Conservation (phyloP, 805 yeast species). For the Priceomyces carsonii region DNA sequence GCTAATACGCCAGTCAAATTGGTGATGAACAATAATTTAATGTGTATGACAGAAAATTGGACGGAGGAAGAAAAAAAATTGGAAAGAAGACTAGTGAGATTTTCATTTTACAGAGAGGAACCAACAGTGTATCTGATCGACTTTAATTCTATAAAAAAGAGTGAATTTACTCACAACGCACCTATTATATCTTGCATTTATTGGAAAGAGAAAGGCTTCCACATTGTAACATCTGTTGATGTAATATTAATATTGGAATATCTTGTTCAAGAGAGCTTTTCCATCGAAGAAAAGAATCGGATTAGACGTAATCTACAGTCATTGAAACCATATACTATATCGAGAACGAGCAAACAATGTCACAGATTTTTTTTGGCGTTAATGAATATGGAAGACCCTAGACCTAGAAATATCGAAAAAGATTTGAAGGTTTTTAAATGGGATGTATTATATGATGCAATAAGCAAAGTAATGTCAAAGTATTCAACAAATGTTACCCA, state of each 20-base stretch:
- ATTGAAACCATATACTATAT: constrained; percentile 59
- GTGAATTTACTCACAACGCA: constrained; percentile 36
- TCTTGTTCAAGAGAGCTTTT: constrained; percentile 54
- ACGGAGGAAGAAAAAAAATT: constrained; percentile 39
- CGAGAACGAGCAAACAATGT: constrained; percentile 40
- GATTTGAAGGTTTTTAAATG: constrained; percentile 69
- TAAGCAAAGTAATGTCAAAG: constrained; percentile 58
- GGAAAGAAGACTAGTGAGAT: constrained; percentile 50
- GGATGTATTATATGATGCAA: constrained; percentile 53
- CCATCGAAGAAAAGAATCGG: constrained; percentile 69
- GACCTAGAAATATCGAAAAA: constrained; percentile 70
- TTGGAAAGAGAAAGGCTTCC: constrained; percentile 50
- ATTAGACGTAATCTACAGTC: constrained; percentile 67
- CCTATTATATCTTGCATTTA: constrained; percentile 60
- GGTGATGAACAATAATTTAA: constrained; percentile 28
- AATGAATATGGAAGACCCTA: constrained; percentile 63
- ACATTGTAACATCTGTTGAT: constrained; percentile 66
- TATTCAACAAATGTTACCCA: constrained; percentile 33
- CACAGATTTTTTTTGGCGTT: constrained; percentile 40
- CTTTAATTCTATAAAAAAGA: constrained; percentile 36
- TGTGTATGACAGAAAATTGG: constrained; percentile 47
- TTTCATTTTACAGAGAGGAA: constrained; percentile 38
- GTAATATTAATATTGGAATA: constrained; percentile 57
- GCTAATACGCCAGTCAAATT: constrained; percentile 30
- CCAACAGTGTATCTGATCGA: constrained; percentile 32